Evolutionary conservation across 2,329 filamentous ascomycete species (phyloP).

Genomic region (Fusarium agapanthi): DNA sequence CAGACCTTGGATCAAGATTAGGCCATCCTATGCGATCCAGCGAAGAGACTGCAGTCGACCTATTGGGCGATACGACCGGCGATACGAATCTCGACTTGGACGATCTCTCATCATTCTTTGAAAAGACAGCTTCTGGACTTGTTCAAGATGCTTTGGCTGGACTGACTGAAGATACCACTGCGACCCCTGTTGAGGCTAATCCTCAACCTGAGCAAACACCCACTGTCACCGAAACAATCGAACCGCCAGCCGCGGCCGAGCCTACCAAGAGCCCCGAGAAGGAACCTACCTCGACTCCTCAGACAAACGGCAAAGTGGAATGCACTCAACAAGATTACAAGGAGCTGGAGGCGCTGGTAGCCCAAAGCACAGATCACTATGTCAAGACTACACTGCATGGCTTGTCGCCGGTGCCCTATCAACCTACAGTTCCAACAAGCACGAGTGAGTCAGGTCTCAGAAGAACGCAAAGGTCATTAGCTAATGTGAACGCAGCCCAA

Average conservation of each 20-base stretch:
- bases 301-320: slow-evolving; percentile 46
- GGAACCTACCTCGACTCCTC: slow-evolving; percentile 32
- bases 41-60: slow-evolving; percentile 39
- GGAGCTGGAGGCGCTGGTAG: slow-evolving; percentile 54
- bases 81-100: slow-evolving; percentile 51
- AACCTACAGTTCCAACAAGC: slow-evolving; percentile 52
- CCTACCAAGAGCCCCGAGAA: slow-evolving; percentile 40
- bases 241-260: slow-evolving; percentile 25
- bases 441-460: slow-evolving; percentile 44
- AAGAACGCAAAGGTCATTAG: slow-evolving; percentile 9
- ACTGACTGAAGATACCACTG: slow-evolving; percentile 43
- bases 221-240: slow-evolving; percentile 29
- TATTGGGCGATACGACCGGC: slow-evolving; percentile 40
- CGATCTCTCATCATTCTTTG: slow-evolving; percentile 54
- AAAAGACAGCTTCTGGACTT: slow-evolving; percentile 53
- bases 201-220: slow-evolving; percentile 33
- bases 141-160: slow-evolving; percentile 53
- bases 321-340: slow-evolving; percentile 51
- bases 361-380: slow-evolving; percentile 56
- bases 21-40: slow-evolving; percentile 48
- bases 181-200: neutral
- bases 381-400: slow-evolving; percentile 55
- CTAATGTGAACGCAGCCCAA: slow-evolving; percentile 49
- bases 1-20: slow-evolving; percentile 48
- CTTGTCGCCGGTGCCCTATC: slow-evolving; percentile 54